Evolutionary conservation across 139 green algal species (phyloP).

Genomic region (Asterochloris sp.): DNA sequence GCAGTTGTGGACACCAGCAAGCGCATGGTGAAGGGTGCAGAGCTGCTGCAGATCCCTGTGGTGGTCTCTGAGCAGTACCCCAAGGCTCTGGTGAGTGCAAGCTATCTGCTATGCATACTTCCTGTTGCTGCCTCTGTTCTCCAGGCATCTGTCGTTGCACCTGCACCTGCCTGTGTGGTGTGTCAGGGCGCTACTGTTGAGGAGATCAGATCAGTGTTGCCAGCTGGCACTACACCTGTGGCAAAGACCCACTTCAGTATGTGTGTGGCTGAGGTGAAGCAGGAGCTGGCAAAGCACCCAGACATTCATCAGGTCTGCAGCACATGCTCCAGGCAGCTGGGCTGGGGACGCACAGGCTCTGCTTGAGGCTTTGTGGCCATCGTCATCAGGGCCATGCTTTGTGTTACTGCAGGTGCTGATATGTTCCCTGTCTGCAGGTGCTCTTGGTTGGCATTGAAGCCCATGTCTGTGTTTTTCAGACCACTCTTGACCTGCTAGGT

Average conservation of each 20-base stretch:
- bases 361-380: neutral
- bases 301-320: slow-evolving; percentile 7
- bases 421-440: slow-evolving; percentile 43
- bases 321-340: neutral
- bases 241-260: neutral
- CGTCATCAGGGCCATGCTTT: neutral
- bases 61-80: slow-evolving; percentile 88
- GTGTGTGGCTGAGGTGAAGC: neutral
- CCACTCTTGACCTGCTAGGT: slow-evolving; percentile 63
- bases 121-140: neutral
- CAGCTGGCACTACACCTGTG: neutral
- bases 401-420: slow-evolving; percentile 2
- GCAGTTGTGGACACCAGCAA: slow-evolving; percentile 56
- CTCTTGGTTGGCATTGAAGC: slow-evolving; percentile 84
- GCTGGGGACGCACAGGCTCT: too few relatives aligned
- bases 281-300: neutral
- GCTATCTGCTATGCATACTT: slow-evolving; percentile 49
- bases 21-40: slow-evolving; percentile 42
- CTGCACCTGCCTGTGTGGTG: neutral
- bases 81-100: slow-evolving; percentile 72
- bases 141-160: neutral
- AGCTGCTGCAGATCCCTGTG: slow-evolving; percentile 62
- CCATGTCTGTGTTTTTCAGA: slow-evolving; percentile 93
- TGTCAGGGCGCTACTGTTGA: neutral
- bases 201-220: neutral